Evolutionary conservation across 345 rosid genomes (phyloP), one percentile per base, ranked within the genome.

Genomic region (Pelargonium nanum): DNA sequence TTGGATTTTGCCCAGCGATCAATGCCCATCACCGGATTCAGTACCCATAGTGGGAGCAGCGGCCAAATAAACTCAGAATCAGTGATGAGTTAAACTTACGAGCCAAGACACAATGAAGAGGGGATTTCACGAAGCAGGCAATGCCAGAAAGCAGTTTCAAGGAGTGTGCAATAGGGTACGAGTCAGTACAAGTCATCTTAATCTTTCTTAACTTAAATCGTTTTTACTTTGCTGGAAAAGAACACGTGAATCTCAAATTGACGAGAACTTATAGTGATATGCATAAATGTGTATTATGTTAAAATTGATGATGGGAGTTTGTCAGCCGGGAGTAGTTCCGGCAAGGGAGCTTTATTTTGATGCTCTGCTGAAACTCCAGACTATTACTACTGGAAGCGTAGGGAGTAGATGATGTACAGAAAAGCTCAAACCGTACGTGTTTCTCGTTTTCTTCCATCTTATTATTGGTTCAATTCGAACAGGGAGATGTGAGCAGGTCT

Each of bases 1-100:
- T 75, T 84, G 9, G 83, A 75, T 66, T 85, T 89, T 64, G 89
- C 90, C 57, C 93, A 80, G 60, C 88, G 77, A 50, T 78, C 85
- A 0, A 72, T 74, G 56, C 75, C 82, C 8, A 55, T 64, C 8
- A 71, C 74, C n/a, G 85, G 71, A 26, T 56, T 81, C 20, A 68
- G 55, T 45, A 60, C 75, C 1, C 75, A 68, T 66, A 62, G 70
- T 26, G 81, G 78, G 45, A 69, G 68, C 61, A 74, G 70, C 65
- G 65, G 77, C 63, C 90, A 66, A 64, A 65, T 80, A 48, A 87
- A 68, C 67, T 85, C 92, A 0, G 95, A 89, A 66, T 80, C 82
- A 6, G 95, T 86, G 52, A 80, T 70, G 74, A 84, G 83, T 69
- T 86, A 73, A 58, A 9, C n/a, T 63, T 44, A 28, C 67, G 51